Conservation (phyloP, 2,329 filamentous ascomycete genomes). For the Stemphylium beticola region DNA sequence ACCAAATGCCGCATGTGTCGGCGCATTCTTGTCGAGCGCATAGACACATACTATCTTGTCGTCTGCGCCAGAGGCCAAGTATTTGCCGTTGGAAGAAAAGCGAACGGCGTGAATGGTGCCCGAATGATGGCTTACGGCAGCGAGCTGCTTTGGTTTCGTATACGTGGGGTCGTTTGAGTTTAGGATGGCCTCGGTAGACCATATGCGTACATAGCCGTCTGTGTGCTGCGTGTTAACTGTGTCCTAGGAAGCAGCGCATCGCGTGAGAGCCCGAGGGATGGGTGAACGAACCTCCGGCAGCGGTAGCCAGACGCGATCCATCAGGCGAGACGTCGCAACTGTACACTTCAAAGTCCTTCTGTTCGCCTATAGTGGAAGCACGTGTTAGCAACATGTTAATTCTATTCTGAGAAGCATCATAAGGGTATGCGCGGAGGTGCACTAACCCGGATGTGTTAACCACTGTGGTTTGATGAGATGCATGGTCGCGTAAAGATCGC, state of each 20-base stretch:
- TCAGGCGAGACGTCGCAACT: constrained; percentile 97
- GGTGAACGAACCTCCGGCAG: constrained; percentile 76
- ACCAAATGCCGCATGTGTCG: constrained; percentile 80
- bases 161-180: constrained; percentile 75
- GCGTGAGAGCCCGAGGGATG: constrained; percentile 19
- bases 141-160: constrained; percentile 85
- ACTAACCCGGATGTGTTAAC: constrained; percentile 87
- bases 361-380: constrained; percentile 70
- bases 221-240: constrained; percentile 24
- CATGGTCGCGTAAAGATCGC: constrained; percentile 46
- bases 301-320: constrained; percentile 87
- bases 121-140: constrained; percentile 97
- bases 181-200: constrained; percentile 94
- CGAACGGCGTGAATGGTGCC: constrained; percentile 97
- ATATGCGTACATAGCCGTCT: constrained; percentile 97
- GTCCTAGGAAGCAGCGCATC: constrained; percentile 23
- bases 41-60: constrained; percentile 99
- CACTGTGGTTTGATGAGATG: constrained; percentile 88
- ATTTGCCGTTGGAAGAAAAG: constrained; percentile 93
- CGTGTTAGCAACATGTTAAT: constrained; percentile 20
- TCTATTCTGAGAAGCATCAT: background rate
- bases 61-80: constrained; percentile 94
- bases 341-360: constrained; percentile 98
- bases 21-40: constrained; percentile 81
- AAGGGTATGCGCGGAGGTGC: constrained; percentile 22